Evolutionary conservation across 345 rosid species (phyloP).

Genomic region (Cochlearia excelsa): DNA sequence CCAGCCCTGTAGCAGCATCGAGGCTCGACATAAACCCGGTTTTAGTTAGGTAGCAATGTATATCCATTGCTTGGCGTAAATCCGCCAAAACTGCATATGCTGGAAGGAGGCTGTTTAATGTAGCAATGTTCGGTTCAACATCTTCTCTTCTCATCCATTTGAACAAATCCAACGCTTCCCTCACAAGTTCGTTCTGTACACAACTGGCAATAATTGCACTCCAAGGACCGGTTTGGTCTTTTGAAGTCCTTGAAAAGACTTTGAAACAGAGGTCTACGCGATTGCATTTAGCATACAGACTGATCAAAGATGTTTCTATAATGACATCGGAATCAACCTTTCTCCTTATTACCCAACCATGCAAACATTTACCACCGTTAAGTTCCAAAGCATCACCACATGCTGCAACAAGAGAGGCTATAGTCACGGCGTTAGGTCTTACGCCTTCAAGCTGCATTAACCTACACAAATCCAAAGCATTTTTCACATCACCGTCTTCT

Average conservation of each 20-base stretch:
- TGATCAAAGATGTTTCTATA: slow-evolving; percentile 74
- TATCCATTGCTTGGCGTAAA: slow-evolving; percentile 46
- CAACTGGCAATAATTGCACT: slow-evolving; percentile 68
- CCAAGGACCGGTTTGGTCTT: slow-evolving; percentile 59
- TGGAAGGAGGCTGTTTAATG: slow-evolving; percentile 63
- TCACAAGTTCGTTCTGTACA: slow-evolving; percentile 44
- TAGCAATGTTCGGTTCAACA: slow-evolving; percentile 48
- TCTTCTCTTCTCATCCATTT: slow-evolving; percentile 48
- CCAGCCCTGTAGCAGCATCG: slow-evolving; percentile 52
- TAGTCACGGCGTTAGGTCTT: slow-evolving; percentile 56
- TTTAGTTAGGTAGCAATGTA: slow-evolving; percentile 49
- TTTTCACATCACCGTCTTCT: slow-evolving; percentile 44
- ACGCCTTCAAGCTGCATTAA: slow-evolving; percentile 52
- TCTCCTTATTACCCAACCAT: slow-evolving; percentile 72
- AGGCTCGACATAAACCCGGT: slow-evolving; percentile 50
- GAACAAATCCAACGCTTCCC: slow-evolving; percentile 47
- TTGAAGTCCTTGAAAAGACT: slow-evolving; percentile 51
- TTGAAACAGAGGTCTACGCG: slow-evolving; percentile 48
- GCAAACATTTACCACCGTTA: slow-evolving; percentile 59
- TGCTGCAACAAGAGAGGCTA: slow-evolving; percentile 67
- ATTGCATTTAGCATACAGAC: slow-evolving; percentile 80
- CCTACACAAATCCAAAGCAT: slow-evolving; percentile 45
- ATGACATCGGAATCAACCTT: slow-evolving; percentile 43
- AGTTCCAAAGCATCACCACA: slow-evolving; percentile 49
- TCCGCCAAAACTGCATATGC: slow-evolving; percentile 57